Evolutionary conservation across 441 rosid species (phyloP).

Genomic region (Raphanus hybrid): DNA sequence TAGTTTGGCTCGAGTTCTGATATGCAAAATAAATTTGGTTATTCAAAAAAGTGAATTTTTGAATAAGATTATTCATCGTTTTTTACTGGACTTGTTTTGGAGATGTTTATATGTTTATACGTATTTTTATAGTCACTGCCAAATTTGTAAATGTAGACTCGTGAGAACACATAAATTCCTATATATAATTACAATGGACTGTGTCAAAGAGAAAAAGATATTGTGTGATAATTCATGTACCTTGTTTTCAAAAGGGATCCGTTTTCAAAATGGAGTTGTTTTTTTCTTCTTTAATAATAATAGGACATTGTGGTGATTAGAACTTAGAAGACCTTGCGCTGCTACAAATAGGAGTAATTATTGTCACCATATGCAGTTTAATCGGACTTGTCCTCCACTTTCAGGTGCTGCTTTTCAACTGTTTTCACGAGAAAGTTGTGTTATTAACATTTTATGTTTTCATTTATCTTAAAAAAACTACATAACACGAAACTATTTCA

Average conservation of each 20-base stretch:
- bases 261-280: background rate
- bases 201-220: background rate
- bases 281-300: background rate
- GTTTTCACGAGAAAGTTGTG: constrained; percentile 5
- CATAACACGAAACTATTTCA: background rate
- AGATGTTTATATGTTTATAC: background rate
- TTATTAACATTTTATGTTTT: constrained; percentile 2
- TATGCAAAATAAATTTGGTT: background rate
- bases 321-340: background rate
- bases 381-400: background rate
- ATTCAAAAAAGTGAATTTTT: background rate
- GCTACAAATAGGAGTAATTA: background rate
- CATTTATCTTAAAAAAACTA: background rate
- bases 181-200: background rate
- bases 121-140: background rate
- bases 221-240: background rate
- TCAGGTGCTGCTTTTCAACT: constrained; percentile 5
- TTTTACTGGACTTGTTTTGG: background rate
- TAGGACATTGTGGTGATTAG: background rate
- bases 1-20: background rate
- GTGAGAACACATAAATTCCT: too few relatives aligned
- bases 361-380: background rate
- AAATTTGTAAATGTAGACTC: background rate
- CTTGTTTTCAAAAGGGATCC: background rate
- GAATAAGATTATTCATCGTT: too few relatives aligned